phyloP scores from a whole-genome alignment of 2,329 filamentous ascomycete genomes.

The Erysiphe pulchra region DNA sequence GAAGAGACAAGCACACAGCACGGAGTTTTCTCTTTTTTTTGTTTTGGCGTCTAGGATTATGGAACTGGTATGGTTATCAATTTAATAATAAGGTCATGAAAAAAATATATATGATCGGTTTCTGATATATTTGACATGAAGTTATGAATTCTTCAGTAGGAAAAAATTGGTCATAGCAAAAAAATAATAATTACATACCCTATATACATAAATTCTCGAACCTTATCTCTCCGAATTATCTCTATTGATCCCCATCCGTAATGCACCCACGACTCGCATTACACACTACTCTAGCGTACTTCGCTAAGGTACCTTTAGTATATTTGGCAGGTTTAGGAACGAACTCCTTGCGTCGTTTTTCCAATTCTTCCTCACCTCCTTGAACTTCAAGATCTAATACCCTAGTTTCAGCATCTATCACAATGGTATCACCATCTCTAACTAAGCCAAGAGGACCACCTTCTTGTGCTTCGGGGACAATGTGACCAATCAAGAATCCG shows the following conservation, averaged over 20 bases:
- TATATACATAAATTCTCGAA: not conserved
- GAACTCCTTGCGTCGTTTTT: slow-evolving; percentile 23
- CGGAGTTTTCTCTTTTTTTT: too few species aligned
- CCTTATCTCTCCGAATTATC: not conserved
- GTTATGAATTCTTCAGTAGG: too few species aligned
- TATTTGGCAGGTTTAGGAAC: slow-evolving; percentile 29
- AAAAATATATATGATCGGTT: not conserved
- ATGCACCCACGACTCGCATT: slow-evolving; percentile 33
- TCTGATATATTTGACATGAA: not conserved
- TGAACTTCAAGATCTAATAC: slow-evolving; percentile 25
- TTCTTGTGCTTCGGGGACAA: slow-evolving; percentile 33
- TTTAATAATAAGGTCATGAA: not conserved
- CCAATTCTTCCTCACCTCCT: slow-evolving; percentile 23
- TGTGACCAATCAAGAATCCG: slow-evolving; percentile 35
- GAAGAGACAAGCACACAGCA: too few species aligned
- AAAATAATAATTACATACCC: too few species aligned
- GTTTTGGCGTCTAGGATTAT: too few species aligned
- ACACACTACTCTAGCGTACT: slow-evolving; percentile 27
- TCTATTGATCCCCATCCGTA: slow-evolving; percentile 19
- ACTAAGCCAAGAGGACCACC: slow-evolving; percentile 33
- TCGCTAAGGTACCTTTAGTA: slow-evolving; percentile 29
- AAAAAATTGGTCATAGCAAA: too few species aligned
- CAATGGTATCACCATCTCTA: slow-evolving; percentile 29
- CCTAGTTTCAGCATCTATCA: slow-evolving; percentile 31
- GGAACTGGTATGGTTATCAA: too few species aligned